Base-by-base conservation (phyloP, 2,329 filamentous ascomycete genomes). In the Meredithiella fracta region DNA sequence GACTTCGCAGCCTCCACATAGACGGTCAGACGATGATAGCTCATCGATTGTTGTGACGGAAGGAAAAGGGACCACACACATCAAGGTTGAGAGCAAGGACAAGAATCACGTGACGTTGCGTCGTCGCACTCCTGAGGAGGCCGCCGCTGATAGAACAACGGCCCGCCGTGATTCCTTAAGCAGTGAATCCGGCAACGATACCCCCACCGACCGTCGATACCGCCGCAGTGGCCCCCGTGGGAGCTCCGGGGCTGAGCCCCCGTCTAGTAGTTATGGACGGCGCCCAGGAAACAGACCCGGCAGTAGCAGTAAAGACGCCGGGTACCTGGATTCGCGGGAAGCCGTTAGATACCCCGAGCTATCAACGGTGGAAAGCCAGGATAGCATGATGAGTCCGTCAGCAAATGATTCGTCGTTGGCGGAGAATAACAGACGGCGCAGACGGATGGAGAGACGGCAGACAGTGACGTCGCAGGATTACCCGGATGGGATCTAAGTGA, bases 51-150 rank as follows among this genome's bases (percentile, higher is more conserved):
- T 69, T 55, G 68, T 67, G 53, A 69, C 69, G 25, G 69, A 67
- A 4, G 65, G 66, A 3, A 73, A 67, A 4, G 65, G 66, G 3
- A 73, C 72, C 61, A 69, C 72, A 31, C 70, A 75, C 2, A 71
- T 79, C 31, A 78, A 76, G 62, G 74, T 82, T 57, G 52, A 56
- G 26, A 67, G 82, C 56, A 77, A 76, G 62, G 57, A 80, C 60
- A 76, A 80, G 60, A 78, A 83, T 61, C 73, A 72, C 60, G 73
- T 83, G 57, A 83, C 79, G 14, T 67, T 83, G 44, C 73, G 79
- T 38, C 72, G 77, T 37, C 67, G 83, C 23, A 81, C 80, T 0
- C 78, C 81, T 25, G 75, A 79, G 59, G 80, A 83, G 64, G 71
- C 75, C 2, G 69, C 70, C 34, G 26, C 20, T 8, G 53, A 37